A percentile compares a stretch with the other conserved stretches of the same genome.
These are phyloP conservation scores for Ceratobasidium papillatum DNA, from an alignment of 1,284 basidiomycete species.

Conservation along the genomic window DNA sequence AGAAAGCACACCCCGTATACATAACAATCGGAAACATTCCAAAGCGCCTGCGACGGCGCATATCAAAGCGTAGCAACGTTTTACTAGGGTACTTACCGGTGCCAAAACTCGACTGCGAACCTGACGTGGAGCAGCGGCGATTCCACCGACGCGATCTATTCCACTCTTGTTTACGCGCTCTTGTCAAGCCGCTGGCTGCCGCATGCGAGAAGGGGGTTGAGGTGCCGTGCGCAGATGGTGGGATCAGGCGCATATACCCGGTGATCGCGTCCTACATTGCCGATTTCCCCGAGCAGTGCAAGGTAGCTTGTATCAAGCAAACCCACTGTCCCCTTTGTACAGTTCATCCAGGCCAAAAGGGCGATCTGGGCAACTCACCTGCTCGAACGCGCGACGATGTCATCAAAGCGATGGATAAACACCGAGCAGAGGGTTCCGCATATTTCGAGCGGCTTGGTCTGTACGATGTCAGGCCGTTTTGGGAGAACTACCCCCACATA, in stretches of 20 bases:
- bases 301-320: slow-evolving; percentile 11
- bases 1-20: slow-evolving; percentile 43
- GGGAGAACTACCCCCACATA: slow-evolving; percentile 46
- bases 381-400: not conserved
- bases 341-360: slow-evolving; percentile 2
- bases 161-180: slow-evolving; percentile 1
- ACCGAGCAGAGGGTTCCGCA: not conserved
- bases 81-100: slow-evolving; percentile 40
- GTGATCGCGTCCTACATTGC: not conserved
- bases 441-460: slow-evolving; percentile 9
- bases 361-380: not conserved
- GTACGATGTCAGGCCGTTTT: slow-evolving; percentile 45
- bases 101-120: slow-evolving; percentile 3
- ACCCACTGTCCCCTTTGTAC: slow-evolving; percentile 34
- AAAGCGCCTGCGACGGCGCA: slow-evolving; percentile 34
- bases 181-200: slow-evolving; percentile 30
- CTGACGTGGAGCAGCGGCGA: not conserved
- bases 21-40: slow-evolving; percentile 42
- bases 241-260: slow-evolving; percentile 23
- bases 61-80: slow-evolving; percentile 20
- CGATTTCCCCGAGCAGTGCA: slow-evolving; percentile 44
- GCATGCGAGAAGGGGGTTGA: slow-evolving; percentile 16
- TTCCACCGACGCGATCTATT: not conserved
- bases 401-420: not conserved
- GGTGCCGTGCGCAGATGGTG: slow-evolving; percentile 33